Conservation (phyloP, 2,329 filamentous ascomycete species). For the Colletotrichum sojae region DNA sequence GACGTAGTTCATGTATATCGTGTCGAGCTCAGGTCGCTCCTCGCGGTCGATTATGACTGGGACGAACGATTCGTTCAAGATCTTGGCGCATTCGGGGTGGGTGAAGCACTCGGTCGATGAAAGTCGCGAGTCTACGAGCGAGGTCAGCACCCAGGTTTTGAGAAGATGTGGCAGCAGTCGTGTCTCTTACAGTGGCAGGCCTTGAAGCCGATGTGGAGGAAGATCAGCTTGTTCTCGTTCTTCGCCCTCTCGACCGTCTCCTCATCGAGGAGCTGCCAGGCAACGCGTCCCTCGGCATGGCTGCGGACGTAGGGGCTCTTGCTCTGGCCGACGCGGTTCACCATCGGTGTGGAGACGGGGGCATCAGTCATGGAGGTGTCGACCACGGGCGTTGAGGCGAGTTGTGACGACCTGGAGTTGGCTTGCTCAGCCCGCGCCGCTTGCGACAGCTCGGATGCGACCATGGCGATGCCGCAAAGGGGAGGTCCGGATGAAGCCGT, state of each 20-base stretch:
- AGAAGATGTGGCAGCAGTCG: too few species aligned
- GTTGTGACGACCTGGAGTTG: conserved; percentile 48
- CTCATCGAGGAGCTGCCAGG: conserved; percentile 91
- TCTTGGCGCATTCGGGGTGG: conserved; percentile 81
- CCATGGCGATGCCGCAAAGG: conserved; percentile 46
- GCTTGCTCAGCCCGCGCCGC: conserved; percentile 36
- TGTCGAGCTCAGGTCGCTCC: conserved; percentile 92
- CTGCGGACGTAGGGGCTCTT: conserved; percentile 74
- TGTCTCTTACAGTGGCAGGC: conserved; percentile 88
- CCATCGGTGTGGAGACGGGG: conserved; percentile 44
- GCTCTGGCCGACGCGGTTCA: conserved; percentile 54
- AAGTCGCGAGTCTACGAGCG: conserved; percentile 79
- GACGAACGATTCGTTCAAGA: conserved; percentile 90
- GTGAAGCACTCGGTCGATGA: conserved; percentile 95
- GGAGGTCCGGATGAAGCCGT: background rate
- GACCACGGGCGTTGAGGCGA: conserved; percentile 44
- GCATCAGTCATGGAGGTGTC: conserved; percentile 38
- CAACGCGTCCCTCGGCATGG: conserved; percentile 85
- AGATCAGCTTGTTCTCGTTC: conserved; percentile 88
- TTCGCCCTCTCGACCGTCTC: conserved; percentile 83
- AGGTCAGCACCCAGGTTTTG: conserved; percentile 21
- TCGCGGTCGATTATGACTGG: conserved; percentile 95
- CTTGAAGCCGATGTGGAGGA: conserved; percentile 94
- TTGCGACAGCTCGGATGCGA: conserved; percentile 53
- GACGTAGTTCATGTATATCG: conserved; percentile 98